Base-by-base conservation (phyloP, 805 yeast genomes). In the Scheffersomyces spartinae region DNA sequence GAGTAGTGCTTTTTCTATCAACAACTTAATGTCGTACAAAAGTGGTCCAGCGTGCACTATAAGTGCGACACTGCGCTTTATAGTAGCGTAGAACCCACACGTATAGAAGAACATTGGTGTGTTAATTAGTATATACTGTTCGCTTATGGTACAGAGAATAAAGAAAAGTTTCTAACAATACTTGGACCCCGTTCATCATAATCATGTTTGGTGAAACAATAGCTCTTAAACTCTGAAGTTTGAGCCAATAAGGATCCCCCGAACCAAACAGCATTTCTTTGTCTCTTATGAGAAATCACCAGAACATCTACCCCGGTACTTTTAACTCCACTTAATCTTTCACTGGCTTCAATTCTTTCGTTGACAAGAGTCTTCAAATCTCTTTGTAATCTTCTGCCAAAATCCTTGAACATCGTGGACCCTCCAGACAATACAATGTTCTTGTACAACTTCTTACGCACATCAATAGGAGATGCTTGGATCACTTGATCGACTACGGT, bases 231-330 rank as follows among this genome's bases (percentile, higher is more conserved):
- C 58, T 91, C 98, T 13, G 94, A 75, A 7, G 99, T 91, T 61
- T 88, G 97, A 1, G 99, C 97, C 48, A 91, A 67, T 40, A 91
- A 62, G 12, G 94, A 81, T 39, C 99, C 99, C 42, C 99, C 99
- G 50, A 88, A 91, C 99, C 99, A 91, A 31, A 91, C 99, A 3
- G 99, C 99, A 47, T 91, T 84, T 52, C 95, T 73, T 63, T 91
- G 99, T 58, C 91, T 81, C 64, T 88, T 85, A 61, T 91, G 99
- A 15, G 94, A 74, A 38, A 91, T 86, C 34, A 91, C 99, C 58
- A 83, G 93, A 29, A 91, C 99, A 30, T 85, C 94, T 26, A 91
- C 93, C 51, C 99, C 99, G 16, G 93, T 79, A 14, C 93, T 76
- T 48, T 74, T 80, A 21, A 72, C 68, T 29, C 78, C 78, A 42